phyloP scores from a whole-genome alignment of 2,329 filamentous ascomycete genomes.

The Purpureocillium lavendulum region DNA sequence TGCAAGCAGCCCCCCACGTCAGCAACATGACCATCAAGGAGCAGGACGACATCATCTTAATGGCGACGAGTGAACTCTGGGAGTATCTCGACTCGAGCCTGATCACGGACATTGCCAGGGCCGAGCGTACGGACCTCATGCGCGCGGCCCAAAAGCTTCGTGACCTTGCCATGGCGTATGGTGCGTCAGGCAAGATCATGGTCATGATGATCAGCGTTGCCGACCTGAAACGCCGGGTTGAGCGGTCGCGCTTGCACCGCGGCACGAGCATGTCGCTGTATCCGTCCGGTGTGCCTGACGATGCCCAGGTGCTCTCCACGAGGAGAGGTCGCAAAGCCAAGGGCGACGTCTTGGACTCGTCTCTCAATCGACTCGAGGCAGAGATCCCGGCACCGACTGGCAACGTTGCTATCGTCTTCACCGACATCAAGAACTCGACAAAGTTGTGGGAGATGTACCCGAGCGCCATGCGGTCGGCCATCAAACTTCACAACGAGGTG shows the following conservation, averaged over 20 bases:
- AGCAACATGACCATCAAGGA: conserved; percentile 71
- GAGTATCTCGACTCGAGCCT: conserved; percentile 86
- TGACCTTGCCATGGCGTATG: conserved; percentile 92
- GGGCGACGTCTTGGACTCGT: conserved; percentile 69
- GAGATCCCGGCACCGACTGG: conserved; percentile 89
- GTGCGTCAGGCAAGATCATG: conserved; percentile 92
- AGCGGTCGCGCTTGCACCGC: conserved; percentile 63
- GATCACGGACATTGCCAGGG: conserved; percentile 82
- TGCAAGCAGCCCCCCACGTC: conserved; percentile 85
- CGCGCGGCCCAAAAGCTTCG: conserved; percentile 87
- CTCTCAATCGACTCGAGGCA: conserved; percentile 74
- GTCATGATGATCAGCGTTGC: conserved; percentile 96
- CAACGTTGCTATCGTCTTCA: conserved; percentile 90
- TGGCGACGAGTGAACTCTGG: conserved; percentile 92
- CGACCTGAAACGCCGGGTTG: conserved; percentile 75
- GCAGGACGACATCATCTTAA: conserved; percentile 84
- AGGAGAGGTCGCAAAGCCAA: conserved; percentile 58
- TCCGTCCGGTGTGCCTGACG: conserved; percentile 64
- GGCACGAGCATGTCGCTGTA: conserved; percentile 82
- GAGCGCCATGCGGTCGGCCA: conserved; percentile 90
- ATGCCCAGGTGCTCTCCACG: conserved; percentile 53
- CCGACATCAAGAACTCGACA: conserved; percentile 98
- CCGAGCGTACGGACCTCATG: conserved; percentile 86
- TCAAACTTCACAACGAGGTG: conserved; percentile 94
- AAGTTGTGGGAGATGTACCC: conserved; percentile 93